Conservation (phyloP, 345 rosid species). For the Hypericum perforatum region DNA sequence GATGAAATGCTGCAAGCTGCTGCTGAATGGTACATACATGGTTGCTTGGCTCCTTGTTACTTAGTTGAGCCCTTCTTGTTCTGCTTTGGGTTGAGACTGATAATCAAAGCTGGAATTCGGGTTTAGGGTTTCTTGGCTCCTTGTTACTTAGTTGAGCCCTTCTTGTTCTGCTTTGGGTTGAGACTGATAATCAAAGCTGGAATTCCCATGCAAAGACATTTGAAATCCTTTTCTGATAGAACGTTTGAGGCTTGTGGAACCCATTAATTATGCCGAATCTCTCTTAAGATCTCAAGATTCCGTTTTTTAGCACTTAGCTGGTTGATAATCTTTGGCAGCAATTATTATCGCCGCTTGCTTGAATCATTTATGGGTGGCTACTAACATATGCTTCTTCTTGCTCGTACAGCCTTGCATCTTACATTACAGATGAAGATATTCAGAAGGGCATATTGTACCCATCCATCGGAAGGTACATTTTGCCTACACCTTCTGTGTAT, state of each 20-base stretch:
- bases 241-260: too few relatives aligned
- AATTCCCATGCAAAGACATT: too few relatives aligned
- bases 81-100: neutral
- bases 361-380: too few relatives aligned
- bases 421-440: constrained; percentile 81
- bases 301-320: too few relatives aligned
- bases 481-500: too few relatives aligned
- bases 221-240: too few relatives aligned
- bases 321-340: too few relatives aligned
- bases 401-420: constrained; percentile 80
- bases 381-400: neutral
- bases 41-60: neutral
- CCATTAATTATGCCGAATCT: too few relatives aligned
- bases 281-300: too few relatives aligned
- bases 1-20: constrained; percentile 93
- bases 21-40: constrained; percentile 65
- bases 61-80: neutral
- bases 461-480: constrained; percentile 57
- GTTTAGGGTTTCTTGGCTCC: neutral
- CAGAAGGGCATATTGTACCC: constrained; percentile 74
- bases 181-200: neutral
- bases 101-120: neutral
- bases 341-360: too few relatives aligned
- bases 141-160: neutral
- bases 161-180: neutral